phyloP scores from a whole-genome alignment of 2,329 filamentous ascomycete genomes.

The Calonectria honghensis region DNA sequence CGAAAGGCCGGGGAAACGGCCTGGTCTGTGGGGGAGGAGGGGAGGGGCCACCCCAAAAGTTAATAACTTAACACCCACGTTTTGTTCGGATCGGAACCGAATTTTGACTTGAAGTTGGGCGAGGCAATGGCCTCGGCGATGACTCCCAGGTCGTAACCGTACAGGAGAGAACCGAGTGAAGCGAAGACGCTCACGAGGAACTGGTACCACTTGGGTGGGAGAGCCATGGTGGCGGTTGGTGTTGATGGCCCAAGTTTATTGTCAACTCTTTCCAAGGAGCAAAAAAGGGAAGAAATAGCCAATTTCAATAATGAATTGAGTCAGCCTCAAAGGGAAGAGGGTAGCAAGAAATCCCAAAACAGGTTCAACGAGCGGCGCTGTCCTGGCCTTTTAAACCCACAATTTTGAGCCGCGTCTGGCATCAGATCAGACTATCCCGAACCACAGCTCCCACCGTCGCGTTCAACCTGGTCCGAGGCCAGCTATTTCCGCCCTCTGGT shows the following conservation, averaged over 20 bases:
- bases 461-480: neutral
- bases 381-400: conserved; percentile 31
- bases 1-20: neutral
- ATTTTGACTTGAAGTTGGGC: conserved; percentile 63
- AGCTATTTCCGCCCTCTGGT: conserved; percentile 6
- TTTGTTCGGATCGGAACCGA: conserved; percentile 61
- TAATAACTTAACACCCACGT: conserved; percentile 57
- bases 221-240: conserved; percentile 58
- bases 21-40: neutral
- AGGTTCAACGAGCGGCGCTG: conserved; percentile 19
- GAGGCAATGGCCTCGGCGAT: conserved; percentile 72
- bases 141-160: conserved; percentile 52
- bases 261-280: neutral
- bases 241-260: neutral
- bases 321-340: neutral
- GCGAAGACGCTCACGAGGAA: conserved; percentile 65
- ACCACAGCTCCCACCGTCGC: neutral
- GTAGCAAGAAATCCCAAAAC: neutral
- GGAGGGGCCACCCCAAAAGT: neutral
- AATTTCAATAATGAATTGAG: neutral
- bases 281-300: neutral
- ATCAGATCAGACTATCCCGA: conserved; percentile 20
- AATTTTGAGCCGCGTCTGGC: neutral
- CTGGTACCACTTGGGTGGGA: conserved; percentile 68
- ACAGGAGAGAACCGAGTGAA: conserved; percentile 52